Evolutionary conservation across 306 rosid species (phyloP), one percentile per base, ranked within the genome.

Genomic region (Chamaecrista fasciculata): DNA sequence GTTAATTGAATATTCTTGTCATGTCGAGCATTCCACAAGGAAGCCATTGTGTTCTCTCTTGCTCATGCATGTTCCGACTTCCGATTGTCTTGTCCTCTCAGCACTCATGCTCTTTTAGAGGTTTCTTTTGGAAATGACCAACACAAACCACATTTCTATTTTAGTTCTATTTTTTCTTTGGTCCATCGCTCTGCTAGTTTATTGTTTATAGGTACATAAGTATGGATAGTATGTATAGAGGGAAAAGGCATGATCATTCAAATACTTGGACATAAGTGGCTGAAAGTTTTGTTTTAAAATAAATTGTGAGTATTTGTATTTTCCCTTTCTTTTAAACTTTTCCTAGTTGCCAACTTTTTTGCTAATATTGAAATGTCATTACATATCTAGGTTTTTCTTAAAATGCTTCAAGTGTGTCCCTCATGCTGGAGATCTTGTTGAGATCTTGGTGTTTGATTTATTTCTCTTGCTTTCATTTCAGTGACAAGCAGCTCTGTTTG

Each of bases 401-500:
- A 66, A 53, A 55, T 31, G n/a, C 58, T 56, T 44, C 10, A 44
- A 31, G 33, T 66, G 21, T 21, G 23, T 33, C 21, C 0, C 4
- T 42, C 50, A 44, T 56, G 36, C 19, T 20, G 56, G 39, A 44
- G 40, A 55, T 60, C 47, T 53, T 39, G 18, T 6, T 40, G 25
- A 47, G 70, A 28, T 58, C 59, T 61, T 36, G 75, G 62, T 52
- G 42, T 79, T 66, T 51, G 60, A 70, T 80, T 76, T 62, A 52
- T 71, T 82, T 50, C 65, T 66, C 62, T 29, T 85, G 16, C 50
- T 74, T 60, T 78, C 60, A 51, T 86, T 81, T 72, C 88, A 95
- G 99, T 95, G 91, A 95, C 99, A 46, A 95, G 99, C 86, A 89
- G 97, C 72, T 81, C 96, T 69, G 99, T 95, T 65, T 95, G 90